A percentile compares a stretch with the other conserved stretches of the same genome.
Conservation (phyloP, 2,329 filamentous ascomycete genomes). For the Plenodomus biglobosus region DNA sequence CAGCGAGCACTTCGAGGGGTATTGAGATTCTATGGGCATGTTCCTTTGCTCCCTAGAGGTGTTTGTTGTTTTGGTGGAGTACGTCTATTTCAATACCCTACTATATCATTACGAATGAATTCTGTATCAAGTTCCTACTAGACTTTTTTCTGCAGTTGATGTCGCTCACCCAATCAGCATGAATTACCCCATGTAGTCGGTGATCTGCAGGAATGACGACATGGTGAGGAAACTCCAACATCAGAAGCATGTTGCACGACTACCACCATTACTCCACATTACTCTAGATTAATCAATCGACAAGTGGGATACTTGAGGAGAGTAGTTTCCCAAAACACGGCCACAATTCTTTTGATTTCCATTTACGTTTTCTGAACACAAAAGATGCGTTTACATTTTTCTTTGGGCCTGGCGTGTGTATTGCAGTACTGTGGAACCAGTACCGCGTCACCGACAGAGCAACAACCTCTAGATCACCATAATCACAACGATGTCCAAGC, state of each 20-base stretch:
- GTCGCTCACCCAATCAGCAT: slow-evolving; percentile 14
- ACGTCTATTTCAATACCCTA: slow-evolving; percentile 10
- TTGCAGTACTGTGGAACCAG: slow-evolving; percentile 19
- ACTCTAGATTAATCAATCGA: background rate
- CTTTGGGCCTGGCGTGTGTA: slow-evolving; percentile 13
- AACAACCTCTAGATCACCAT: slow-evolving; percentile 25
- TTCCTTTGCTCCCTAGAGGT: background rate
- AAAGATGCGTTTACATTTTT: slow-evolving; percentile 18
- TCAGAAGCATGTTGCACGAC: slow-evolving; percentile 18
- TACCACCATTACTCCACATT: slow-evolving; percentile 2
- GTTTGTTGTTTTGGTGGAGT: background rate
- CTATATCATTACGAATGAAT: slow-evolving; percentile 4
- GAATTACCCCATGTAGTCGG: slow-evolving; percentile 11
- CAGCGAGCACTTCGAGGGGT: slow-evolving; percentile 4
- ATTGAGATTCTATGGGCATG: background rate
- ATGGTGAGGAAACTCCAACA: slow-evolving; percentile 17
- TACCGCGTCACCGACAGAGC: slow-evolving; percentile 31
- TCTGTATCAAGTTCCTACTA: background rate
- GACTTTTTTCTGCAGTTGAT: slow-evolving; percentile 5
- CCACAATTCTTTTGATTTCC: background rate
- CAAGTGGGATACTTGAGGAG: no score
- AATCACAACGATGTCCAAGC: slow-evolving; percentile 20
- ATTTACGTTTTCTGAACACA: background rate
- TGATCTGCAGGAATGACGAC: slow-evolving; percentile 36
- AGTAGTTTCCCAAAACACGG: background rate